Evolutionary conservation across 192 early-diverging fungal genomes (phyloP), one percentile per base, ranked within the genome.

Genomic region (Backusella psychrophila): DNA sequence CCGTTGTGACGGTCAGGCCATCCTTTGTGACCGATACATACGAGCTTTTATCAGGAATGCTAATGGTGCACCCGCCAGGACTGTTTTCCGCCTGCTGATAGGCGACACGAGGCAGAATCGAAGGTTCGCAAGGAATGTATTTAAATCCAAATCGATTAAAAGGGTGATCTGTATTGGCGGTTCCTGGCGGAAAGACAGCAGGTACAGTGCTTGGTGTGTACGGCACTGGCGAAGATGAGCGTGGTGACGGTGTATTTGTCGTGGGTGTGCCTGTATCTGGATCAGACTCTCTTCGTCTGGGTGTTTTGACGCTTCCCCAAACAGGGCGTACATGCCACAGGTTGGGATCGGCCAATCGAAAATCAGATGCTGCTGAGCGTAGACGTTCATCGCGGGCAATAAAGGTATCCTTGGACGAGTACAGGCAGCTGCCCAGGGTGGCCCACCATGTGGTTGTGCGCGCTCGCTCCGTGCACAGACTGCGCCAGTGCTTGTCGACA

Each of bases 361-460:
- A 90, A 75, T 90, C 87, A 0, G 89, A 89, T 31, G 87, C 87
- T 2, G 89, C 88, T 0, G 89, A 88, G 7, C 90, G 80, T 23
- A 81, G 81, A 17, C 83, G 78, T 66, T 90, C 90, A 76, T 91
- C 88, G 23, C 75, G 76, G 31, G 87, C 83, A 23, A 83, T 80
- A 76, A 91, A 91, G 19, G 86, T 81, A 66, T 91, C 89, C 39
- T 90, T 89, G 1, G 87, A 80, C n/a, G 85, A 88, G 44, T 91
- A 91, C 7, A 91, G 69, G 74, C 89, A 88, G 71, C 86, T 88
- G 4, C 90, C 90, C 26, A 91, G 73, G 4, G 90, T 91, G 0
- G 90, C 90, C 90, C 90, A 91, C 90, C 90, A 91, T 8, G 90
- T 91, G 11, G 86, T 77, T 0, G 90, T 91, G 49, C 90, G 82